phyloP scores from a whole-genome alignment of 2,329 filamentous ascomycete genomes.

The Aspergillus sp. region DNA sequence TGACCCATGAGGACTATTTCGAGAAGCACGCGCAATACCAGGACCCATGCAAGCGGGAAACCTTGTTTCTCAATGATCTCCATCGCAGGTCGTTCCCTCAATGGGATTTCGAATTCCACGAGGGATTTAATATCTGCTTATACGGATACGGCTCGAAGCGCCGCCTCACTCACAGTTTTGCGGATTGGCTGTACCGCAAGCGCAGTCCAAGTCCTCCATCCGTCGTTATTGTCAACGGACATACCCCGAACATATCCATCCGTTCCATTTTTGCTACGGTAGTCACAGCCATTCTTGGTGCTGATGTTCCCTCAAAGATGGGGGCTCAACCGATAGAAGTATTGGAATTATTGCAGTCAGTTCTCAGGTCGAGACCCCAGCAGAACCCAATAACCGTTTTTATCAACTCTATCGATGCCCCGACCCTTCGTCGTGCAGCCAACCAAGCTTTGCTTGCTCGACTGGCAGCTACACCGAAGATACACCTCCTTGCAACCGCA shows the following conservation, averaged over 20 bases:
- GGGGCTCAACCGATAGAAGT: constrained; percentile 68
- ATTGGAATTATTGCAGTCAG: constrained; percentile 63
- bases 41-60: constrained; percentile 70
- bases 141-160: constrained; percentile 94
- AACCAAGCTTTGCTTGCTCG: constrained; percentile 73
- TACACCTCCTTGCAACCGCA: constrained; percentile 75
- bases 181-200: constrained; percentile 63
- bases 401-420: constrained; percentile 83
- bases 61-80: constrained; percentile 69
- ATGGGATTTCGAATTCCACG: constrained; percentile 85
- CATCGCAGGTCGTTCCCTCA: constrained; percentile 83
- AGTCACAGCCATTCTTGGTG: constrained; percentile 58
- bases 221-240: constrained; percentile 86
- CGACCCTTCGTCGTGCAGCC: constrained; percentile 68
- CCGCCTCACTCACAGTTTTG: constrained; percentile 71
- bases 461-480: constrained; percentile 69
- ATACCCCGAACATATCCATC: constrained; percentile 52
- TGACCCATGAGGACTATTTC: constrained; percentile 93
- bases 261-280: constrained; percentile 58
- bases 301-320: constrained; percentile 48
- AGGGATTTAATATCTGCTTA: constrained; percentile 85
- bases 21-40: constrained; percentile 61
- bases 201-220: constrained; percentile 44
- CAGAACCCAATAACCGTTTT: constrained; percentile 61
- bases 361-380: constrained; percentile 54